A percentile compares a stretch with the other conserved stretches of the same genome.
These are phyloP conservation scores for Suhomyces emberorum DNA, from an alignment of 805 yeast species.

Conservation along the genomic window DNA sequence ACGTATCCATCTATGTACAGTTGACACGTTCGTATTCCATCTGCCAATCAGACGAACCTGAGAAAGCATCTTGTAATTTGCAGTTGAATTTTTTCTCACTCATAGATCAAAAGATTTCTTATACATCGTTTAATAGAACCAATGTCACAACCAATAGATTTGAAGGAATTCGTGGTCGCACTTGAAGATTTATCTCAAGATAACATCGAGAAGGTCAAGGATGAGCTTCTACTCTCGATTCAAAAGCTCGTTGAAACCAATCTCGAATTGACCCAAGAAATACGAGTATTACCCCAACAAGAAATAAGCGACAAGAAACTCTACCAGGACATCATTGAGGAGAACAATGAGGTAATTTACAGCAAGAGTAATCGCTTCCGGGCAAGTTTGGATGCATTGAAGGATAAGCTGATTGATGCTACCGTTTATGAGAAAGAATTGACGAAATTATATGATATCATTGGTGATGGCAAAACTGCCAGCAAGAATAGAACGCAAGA, in stretches of 20 bases:
- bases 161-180: slow-evolving; percentile 46
- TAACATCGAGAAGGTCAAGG: slow-evolving; percentile 15
- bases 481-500: too few species aligned
- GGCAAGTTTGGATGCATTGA: not conserved
- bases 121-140: too few species aligned
- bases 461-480: not conserved
- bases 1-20: not conserved
- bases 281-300: slow-evolving; percentile 16
- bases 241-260: slow-evolving; percentile 52
- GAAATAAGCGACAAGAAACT: slow-evolving; percentile 18
- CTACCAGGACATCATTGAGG: slow-evolving; percentile 53
- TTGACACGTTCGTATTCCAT: too few species aligned
- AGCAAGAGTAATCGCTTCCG: not conserved
- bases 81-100: too few species aligned
- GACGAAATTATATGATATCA: not conserved
- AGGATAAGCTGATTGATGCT: not conserved
- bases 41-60: too few species aligned
- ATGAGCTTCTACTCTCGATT: slow-evolving; percentile 33
- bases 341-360: slow-evolving; percentile 51
- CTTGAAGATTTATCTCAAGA: slow-evolving; percentile 52
- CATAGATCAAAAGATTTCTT: too few species aligned
- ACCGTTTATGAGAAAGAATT: not conserved
- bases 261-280: slow-evolving; percentile 40
- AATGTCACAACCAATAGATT: slow-evolving; percentile 7
- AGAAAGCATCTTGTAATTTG: too few species aligned